Percentiles rank a stretch among this genome's conserved stretches.
phyloP scores from a whole-genome alignment of 2,329 filamentous ascomycete genomes.

The Aspergillus intermedius region DNA sequence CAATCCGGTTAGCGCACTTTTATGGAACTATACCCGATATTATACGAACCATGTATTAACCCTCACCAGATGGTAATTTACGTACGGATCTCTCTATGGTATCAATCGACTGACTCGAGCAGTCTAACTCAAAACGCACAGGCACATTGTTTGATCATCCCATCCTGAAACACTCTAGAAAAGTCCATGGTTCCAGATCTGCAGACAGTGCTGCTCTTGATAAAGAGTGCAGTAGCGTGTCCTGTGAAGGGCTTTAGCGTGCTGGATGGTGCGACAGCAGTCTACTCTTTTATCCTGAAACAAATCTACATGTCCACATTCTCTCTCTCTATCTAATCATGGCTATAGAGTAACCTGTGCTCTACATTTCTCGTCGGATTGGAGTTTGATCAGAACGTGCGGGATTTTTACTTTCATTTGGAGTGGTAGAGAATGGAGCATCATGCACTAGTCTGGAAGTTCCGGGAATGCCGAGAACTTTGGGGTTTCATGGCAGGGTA shows the following conservation, averaged over 20 bases:
- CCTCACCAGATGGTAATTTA: too few relatives aligned
- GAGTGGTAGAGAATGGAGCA: too few relatives aligned
- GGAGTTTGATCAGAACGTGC: background rate
- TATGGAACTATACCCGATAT: too few relatives aligned
- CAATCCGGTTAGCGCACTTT: background rate
- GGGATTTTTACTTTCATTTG: background rate
- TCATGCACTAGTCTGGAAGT: too few relatives aligned
- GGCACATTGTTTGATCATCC: slow-evolving; percentile 24
- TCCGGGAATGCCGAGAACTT: too few relatives aligned
- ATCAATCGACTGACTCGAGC: background rate
- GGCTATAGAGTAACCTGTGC: background rate
- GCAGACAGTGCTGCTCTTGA: background rate
- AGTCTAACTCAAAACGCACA: slow-evolving; percentile 1
- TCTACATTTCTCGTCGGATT: too few relatives aligned
- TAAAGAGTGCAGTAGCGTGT: background rate
- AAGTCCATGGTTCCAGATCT: slow-evolving; percentile 7
- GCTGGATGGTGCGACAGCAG: background rate
- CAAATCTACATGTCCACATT: background rate
- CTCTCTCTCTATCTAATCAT: background rate
- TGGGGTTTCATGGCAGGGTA: too few relatives aligned
- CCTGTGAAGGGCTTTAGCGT: background rate
- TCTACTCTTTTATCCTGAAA: background rate
- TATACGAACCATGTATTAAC: too few relatives aligned
- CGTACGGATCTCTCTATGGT: background rate
- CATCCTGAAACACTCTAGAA: slow-evolving; percentile 29